Conservation (phyloP, 345 rosid genomes). For the Atalantia buxifolia region DNA sequence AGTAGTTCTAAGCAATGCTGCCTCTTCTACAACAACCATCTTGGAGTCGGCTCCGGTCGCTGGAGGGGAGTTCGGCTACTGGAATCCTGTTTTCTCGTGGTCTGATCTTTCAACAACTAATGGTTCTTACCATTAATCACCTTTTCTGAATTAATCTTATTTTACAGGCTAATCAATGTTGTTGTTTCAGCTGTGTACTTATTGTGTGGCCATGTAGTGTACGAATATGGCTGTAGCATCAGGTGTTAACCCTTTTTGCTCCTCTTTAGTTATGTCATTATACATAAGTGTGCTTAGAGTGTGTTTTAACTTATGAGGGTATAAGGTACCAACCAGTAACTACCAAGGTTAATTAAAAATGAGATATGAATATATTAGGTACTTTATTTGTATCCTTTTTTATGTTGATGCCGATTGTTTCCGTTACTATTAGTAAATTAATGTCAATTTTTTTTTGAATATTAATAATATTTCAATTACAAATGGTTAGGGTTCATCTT, state of each 20-base stretch:
- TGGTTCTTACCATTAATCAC: constrained; percentile 55
- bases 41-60: constrained; percentile 49
- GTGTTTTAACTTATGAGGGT: constrained; percentile 33
- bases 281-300: constrained; percentile 26
- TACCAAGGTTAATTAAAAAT: constrained; percentile 13
- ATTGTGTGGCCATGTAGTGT: constrained; percentile 30
- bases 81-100: constrained; percentile 61
- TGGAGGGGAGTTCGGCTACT: constrained; percentile 46
- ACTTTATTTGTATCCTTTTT: background rate
- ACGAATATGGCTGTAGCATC: constrained; percentile 26
- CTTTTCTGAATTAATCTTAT: background rate
- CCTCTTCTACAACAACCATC: constrained; percentile 28
- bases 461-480: background rate
- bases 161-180: constrained; percentile 21
- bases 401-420: background rate
- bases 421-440: background rate
- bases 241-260: constrained; percentile 7
- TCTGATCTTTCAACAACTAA: constrained; percentile 63
- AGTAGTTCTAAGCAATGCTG: constrained; percentile 31
- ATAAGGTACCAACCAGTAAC: constrained; percentile 27
- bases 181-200: constrained; percentile 12
- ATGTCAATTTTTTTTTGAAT: too few species aligned
- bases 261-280: background rate
- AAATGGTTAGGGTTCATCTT: background rate
- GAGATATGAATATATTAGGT: constrained; percentile 15